Base-by-base conservation (phyloP, 2,329 filamentous ascomycete species). In the Paraphoma sp. region DNA sequence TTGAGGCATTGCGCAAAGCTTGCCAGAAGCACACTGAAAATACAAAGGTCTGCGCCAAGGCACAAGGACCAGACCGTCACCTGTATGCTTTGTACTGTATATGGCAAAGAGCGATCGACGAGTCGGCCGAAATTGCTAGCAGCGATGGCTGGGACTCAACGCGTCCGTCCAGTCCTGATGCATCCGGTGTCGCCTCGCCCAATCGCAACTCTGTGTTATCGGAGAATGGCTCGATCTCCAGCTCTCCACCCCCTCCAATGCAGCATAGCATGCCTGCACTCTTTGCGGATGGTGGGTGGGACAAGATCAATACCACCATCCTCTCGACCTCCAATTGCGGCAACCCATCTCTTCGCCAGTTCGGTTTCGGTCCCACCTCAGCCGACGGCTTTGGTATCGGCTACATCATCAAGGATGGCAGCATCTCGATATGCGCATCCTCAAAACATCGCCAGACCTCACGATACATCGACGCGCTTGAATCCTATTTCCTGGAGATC, bases 271-370 rank as follows among this genome's bases (percentile, higher is more conserved):
- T 94, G 68, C 95, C 95, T 0, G 81, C 88, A 6, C 84, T 99
- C 54, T 99, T 98, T 76, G 88, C 89, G 46, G 95, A 99, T 71
- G 68, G 85, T 1, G 95, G 94, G 46, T 99, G 93, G 93, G 94
- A 98, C 77, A 93, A 91, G 74, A 86, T 97, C 63, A 98, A 98
- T 81, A 96, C 86, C 61, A 98, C 94, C 8, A 92, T 98, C 62
- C 82, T 99, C 40, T 96, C 92, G 6, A 98, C 95, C 0, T 97
- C 93, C n/a, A 99, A 99, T 82, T 99, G 95, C 77, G 95, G 95
- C 56, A 99, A 98, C 77, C 95, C 95, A 0, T 92, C 90, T 0
- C 87, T 99, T 16, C 88, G 95, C 1, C 94, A 98, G 69, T 99
- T 99, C 69, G 95, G 95, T 3, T 99, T 99, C 73, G 95, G 95